Base-by-base conservation (phyloP, 2,329 filamentous ascomycete genomes). In the Zasmidium angulare region DNA sequence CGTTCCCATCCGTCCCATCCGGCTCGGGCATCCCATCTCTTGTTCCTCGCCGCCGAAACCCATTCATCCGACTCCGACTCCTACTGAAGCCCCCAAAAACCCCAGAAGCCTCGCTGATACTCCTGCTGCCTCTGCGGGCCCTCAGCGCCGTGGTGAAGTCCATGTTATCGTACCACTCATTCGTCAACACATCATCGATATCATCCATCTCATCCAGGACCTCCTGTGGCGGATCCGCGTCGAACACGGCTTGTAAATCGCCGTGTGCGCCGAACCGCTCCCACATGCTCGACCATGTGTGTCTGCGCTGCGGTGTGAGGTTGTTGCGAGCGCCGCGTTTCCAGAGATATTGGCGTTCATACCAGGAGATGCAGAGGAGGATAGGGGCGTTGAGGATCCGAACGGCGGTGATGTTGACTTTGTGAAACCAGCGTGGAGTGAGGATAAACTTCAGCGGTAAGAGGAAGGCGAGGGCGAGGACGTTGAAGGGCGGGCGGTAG, bases 401-500 rank as follows among this genome's bases (percentile, higher is more conserved):
- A 21, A 95, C 88, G 10, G 85, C 84, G 59, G 86, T 85, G 58
- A 96, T 90, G 71, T 96, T 92, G 69, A 93, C 89, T 76, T 93
- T 95, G 79, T 96, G 91, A 71, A 95, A 95, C 90, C 90, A 93
- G 48, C 91, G 86, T 0, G 89, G 86, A n/a, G 86, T 86, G 36
- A 91, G 80, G n/a, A 90, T 67, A 68, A 90, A 90, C 68, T 91
- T 92, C 61, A 95, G 81, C 0, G 91, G 91, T 1, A 93, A 80
- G 17, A 95, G 81, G 24, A 92, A 72, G 60, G 90, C 77, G 24
- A 95, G 80, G 21, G 91, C 91, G 20, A 93, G 75, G 60, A 96
- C 85, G 70, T 96, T 96, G 76, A 95, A 91, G 0, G 91, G 91
- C 0, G 91, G 90, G 47, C 89, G 86, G 70, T 93, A 93, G 17